Base-by-base conservation (phyloP, 331 rosid species). In the Dryas integrifolia region DNA sequence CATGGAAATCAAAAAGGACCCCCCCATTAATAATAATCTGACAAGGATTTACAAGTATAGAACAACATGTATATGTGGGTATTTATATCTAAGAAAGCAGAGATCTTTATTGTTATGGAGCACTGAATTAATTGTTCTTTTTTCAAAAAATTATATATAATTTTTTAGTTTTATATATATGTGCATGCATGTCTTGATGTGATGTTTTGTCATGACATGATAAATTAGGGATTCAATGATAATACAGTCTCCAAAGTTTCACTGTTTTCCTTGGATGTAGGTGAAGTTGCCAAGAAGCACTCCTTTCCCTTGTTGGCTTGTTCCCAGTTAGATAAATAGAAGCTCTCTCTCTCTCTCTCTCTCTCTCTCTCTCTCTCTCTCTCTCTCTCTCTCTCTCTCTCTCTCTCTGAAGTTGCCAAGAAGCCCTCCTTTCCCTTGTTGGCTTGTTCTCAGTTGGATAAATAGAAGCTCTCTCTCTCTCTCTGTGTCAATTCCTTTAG, bases 241-340 rank as follows among this genome's bases (percentile, higher is more conserved):
- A 30, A 58, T 45, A 7, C 67, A 51, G 83, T 83, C 82, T 84
- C 51, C 81, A 61, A 58, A 81, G 79, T 74, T 66, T 74, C 78
- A 51, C 76, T 81, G 70, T 64, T 68, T 80, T 65, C 69, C 72
- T 82, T 84, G 86, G 88, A 74, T 81, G 50, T 76, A 69, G 64
- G 81, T 47, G 82, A 83, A 78, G 74, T 38, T 78, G 86, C 85
- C 78, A 77, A 84, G 76, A 74, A 80, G 67, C 81, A 74, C 80
- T 52, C 68, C 26, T 64, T 69, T 79, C 70, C 64, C 64, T 71
- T n/a, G 24, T 21, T 21, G 24, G 24, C 24, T 21, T 21, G 35
- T 71, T 44, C 35, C 35, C 58, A 51, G 14, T 67, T 18, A 46
- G 62, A 35, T 24, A 12, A 5, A 51, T 30, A 51, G 53, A 49